Evolutionary conservation across 2,329 filamentous ascomycete genomes (phyloP).

Genomic region (Phoma sp.): DNA sequence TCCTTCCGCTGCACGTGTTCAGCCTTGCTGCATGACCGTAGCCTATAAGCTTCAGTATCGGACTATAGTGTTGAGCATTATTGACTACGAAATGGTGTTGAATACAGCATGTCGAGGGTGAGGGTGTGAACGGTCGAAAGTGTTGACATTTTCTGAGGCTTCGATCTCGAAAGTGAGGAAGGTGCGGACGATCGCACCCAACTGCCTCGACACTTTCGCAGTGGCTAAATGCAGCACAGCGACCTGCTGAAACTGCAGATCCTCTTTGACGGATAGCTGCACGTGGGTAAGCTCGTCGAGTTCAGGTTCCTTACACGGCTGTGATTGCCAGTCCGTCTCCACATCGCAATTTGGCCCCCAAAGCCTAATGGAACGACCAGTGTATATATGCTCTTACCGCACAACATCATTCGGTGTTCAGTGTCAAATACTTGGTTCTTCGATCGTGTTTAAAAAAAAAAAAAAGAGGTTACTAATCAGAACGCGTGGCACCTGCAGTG

Average conservation of each 20-base stretch:
- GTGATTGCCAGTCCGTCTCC: not conserved
- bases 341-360: not conserved
- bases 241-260: not conserved
- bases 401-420: not conserved
- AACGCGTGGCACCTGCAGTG: not conserved
- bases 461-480: no score
- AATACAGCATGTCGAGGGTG: not conserved
- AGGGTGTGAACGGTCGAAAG: not conserved
- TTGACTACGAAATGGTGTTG: not conserved
- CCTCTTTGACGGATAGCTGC: no score
- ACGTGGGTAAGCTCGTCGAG: no score
- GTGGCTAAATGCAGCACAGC: no score
- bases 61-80: not conserved
- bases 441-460: not conserved
- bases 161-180: not conserved
- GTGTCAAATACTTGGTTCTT: no score
- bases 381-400: not conserved
- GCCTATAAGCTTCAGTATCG: not conserved
- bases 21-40: not conserved
- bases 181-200: no score
- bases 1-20: not conserved
- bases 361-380: not conserved
- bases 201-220: no score
- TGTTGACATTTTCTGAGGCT: not conserved
- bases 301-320: not conserved